Conservation (phyloP, 73 alveolate species). For the Vitrella brassicaformis region DNA sequence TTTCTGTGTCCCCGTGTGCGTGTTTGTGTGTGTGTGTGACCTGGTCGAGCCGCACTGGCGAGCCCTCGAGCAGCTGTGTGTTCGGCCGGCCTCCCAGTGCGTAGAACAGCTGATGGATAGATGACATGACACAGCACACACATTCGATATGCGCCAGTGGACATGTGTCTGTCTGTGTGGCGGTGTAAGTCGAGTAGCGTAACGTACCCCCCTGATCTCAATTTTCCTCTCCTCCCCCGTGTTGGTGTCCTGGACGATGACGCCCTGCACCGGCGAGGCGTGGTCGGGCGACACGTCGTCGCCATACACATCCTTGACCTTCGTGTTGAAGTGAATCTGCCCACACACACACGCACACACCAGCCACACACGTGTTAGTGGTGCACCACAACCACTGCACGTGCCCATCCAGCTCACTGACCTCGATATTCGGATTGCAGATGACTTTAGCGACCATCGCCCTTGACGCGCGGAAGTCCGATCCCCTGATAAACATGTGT, state of each 20-base stretch:
- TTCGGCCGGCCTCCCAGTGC: background rate
- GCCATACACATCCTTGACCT: background rate
- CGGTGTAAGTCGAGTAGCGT: too few relatives aligned
- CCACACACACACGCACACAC: too few relatives aligned
- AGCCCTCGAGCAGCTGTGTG: background rate
- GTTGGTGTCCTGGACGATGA: background rate
- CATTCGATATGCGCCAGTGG: too few relatives aligned
- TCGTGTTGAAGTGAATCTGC: background rate
- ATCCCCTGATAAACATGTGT: background rate
- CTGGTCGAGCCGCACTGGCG: background rate
- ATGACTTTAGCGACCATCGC: background rate
- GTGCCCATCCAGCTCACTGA: too few relatives aligned
- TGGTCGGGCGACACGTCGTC: background rate
- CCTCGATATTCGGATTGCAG: background rate
- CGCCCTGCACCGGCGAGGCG: background rate
- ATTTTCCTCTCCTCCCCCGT: background rate
- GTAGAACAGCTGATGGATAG: too few relatives aligned
- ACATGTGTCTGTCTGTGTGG: too few relatives aligned
- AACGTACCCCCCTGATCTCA: background rate
- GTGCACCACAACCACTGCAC: too few relatives aligned
- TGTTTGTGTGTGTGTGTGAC: background rate
- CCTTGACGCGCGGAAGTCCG: background rate
- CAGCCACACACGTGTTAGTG: too few relatives aligned
- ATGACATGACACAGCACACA: too few relatives aligned
- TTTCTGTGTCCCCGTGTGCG: background rate